Evolutionary conservation across 345 rosid species (phyloP).

Genomic region (Populus alba): DNA sequence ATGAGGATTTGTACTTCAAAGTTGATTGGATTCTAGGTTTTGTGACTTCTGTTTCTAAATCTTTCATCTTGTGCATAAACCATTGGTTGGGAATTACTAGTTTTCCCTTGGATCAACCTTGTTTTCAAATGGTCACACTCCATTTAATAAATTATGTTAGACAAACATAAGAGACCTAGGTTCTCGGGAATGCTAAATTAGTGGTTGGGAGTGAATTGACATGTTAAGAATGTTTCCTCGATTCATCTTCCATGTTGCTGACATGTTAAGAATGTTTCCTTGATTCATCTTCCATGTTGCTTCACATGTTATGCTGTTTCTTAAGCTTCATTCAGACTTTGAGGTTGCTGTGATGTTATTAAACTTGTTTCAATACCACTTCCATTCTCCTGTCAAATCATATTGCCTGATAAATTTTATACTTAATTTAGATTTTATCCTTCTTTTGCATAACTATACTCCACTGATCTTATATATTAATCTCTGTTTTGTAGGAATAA

Average conservation of each 20-base stretch:
- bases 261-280: not conserved
- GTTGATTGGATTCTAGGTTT: too few relatives aligned
- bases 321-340: not conserved
- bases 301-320: not conserved
- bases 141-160: not conserved
- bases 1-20: too few relatives aligned
- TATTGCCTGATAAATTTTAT: not conserved
- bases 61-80: not conserved
- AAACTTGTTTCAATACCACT: not conserved
- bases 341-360: not conserved
- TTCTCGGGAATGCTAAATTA: not conserved
- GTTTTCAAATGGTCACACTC: not conserved
- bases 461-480: not conserved
- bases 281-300: not conserved
- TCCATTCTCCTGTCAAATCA: not conserved
- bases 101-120: not conserved
- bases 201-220: not conserved
- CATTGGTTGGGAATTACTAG: not conserved
- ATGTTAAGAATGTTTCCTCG: not conserved
- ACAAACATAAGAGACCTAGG: not conserved
- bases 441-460: not conserved
- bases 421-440: not conserved
- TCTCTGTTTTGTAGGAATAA: slow-evolving; percentile 57
- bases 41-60: not conserved
- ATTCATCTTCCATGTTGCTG: not conserved